Conservation (phyloP, 768 basidiomycete genomes). For the Sporobolomyces phaffii region DNA sequence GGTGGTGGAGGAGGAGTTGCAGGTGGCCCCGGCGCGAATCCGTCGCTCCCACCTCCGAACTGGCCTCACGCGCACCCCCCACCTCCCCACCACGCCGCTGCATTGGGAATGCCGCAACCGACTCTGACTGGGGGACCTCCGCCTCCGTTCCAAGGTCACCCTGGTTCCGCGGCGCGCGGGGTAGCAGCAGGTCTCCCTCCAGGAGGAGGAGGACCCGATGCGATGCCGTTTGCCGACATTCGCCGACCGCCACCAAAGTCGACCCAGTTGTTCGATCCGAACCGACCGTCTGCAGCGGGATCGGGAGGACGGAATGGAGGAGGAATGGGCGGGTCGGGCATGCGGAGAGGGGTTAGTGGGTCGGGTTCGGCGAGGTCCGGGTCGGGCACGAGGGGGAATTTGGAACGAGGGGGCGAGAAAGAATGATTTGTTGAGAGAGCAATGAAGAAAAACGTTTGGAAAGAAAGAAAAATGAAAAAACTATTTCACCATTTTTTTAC, state of each 20-base stretch:
- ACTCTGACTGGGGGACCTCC: no score
- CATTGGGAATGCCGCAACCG: neutral
- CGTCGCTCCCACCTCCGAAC: neutral
- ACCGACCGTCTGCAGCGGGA: constrained; percentile 1
- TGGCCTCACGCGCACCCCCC: neutral
- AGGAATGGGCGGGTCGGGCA: neutral
- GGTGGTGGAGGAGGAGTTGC: neutral
- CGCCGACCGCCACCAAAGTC: constrained; percentile 30
- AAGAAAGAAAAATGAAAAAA: no score
- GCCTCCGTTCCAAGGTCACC: no score
- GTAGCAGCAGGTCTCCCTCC: neutral
- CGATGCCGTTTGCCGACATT: constrained; percentile 20
- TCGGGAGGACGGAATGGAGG: no score
- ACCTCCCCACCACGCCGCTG: no score
- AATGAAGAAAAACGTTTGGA: no score
- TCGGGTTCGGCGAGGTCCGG: neutral
- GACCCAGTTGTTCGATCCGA: constrained; percentile 35
- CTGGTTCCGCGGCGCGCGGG: no score
- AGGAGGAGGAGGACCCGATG: neutral
- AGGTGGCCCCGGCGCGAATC: neutral
- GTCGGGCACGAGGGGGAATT: neutral
- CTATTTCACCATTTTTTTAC: no score
- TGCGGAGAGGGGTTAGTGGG: constrained; percentile 12
- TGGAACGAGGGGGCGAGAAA: no score
- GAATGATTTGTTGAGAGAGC: no score